These are phyloP conservation scores for Hypomontagnella monticulosa DNA, from an alignment of 495 filamentous ascomycete species.

Conservation along the genomic window DNA sequence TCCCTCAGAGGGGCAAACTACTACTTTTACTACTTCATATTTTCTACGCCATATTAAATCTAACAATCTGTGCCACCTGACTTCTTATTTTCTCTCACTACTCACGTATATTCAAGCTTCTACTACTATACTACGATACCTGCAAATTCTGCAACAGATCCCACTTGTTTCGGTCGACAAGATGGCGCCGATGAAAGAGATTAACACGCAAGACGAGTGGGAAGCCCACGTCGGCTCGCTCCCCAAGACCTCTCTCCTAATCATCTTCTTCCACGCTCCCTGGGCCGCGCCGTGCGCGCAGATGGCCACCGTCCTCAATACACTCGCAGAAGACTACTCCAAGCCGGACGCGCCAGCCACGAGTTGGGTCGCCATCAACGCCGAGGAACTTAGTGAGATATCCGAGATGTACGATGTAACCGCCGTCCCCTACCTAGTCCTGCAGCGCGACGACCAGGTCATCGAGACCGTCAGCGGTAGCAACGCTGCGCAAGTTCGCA, in stretches of 20 bases:
- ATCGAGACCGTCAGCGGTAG: constrained; percentile 87
- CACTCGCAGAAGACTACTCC: constrained; percentile 84
- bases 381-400: constrained; percentile 87
- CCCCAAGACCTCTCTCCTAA: constrained; percentile 71
- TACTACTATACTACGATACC: neutral
- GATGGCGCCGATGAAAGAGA: constrained; percentile 66
- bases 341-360: constrained; percentile 69
- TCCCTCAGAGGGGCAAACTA: constrained; percentile 30
- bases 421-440: constrained; percentile 89
- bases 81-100: neutral
- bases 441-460: constrained; percentile 73
- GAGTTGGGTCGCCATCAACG: constrained; percentile 87
- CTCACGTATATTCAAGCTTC: neutral
- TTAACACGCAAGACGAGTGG: constrained; percentile 76
- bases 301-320: constrained; percentile 86
- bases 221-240: constrained; percentile 68
- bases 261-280: constrained; percentile 93
- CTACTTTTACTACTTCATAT: neutral
- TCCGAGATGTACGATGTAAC: constrained; percentile 91
- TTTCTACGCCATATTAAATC: neutral
- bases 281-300: constrained; percentile 98
- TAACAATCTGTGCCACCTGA: neutral
- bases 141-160: neutral
- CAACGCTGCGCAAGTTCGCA: constrained; percentile 82
- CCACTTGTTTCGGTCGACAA: neutral